Evolutionary conservation across 164 flowering plant species (phyloP).

Genomic region (Chimonanthus praecox): DNA sequence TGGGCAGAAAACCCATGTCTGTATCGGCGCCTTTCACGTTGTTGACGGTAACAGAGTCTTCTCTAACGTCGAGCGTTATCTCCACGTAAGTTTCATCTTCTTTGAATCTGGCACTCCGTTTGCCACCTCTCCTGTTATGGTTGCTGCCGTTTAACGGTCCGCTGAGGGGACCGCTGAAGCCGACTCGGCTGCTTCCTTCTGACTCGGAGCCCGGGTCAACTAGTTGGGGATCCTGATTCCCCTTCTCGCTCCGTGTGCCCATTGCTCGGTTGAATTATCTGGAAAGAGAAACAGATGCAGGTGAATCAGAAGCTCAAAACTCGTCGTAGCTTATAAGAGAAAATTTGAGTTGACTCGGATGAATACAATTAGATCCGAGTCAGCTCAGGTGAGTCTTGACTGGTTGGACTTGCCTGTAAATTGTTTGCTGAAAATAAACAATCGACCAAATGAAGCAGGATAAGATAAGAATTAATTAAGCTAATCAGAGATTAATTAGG

Average conservation of each 20-base stretch:
- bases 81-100: slow-evolving; percentile 45
- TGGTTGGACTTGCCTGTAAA: no score
- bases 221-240: not conserved
- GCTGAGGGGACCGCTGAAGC: slow-evolving; percentile 34
- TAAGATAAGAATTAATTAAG: no score
- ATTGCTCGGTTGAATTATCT: not conserved
- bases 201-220: slow-evolving; percentile 21
- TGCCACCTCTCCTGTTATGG: slow-evolving; percentile 13
- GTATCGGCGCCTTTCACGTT: slow-evolving; percentile 40
- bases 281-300: not conserved
- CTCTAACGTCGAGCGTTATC: slow-evolving; percentile 59
- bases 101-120: slow-evolving; percentile 31
- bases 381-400: no score
- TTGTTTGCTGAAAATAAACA: no score
- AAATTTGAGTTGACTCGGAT: not conserved
- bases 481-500: no score
- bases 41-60: slow-evolving; percentile 51
- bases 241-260: slow-evolving; percentile 2
- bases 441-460: no score
- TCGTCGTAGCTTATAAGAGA: not conserved
- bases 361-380: not conserved
- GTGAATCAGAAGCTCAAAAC: not conserved
- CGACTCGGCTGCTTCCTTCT: slow-evolving; percentile 19
- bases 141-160: slow-evolving; percentile 19
- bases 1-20: slow-evolving; percentile 40